These are phyloP conservation scores for Penicillium sp. DNA, from an alignment of 2,329 filamentous ascomycete genomes.

Conservation along the genomic window DNA sequence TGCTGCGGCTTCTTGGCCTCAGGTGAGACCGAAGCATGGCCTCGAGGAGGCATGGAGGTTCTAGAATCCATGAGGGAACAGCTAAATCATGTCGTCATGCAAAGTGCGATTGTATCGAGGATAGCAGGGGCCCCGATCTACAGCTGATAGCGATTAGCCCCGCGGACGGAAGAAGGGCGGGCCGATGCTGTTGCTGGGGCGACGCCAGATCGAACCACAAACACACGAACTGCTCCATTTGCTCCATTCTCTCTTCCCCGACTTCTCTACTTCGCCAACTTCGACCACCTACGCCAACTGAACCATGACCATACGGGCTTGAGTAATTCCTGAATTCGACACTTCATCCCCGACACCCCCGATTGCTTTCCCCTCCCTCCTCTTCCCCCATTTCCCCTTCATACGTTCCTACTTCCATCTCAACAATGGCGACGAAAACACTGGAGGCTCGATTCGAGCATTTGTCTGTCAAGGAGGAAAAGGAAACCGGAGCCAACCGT, in stretches of 20 bases:
- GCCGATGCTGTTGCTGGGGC: slow-evolving; percentile 32
- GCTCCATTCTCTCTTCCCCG: slow-evolving; percentile 10
- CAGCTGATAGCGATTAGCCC: slow-evolving; percentile 31
- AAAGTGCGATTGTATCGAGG: slow-evolving; percentile 5
- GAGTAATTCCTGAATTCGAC: slow-evolving; percentile 1
- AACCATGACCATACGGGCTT: slow-evolving; percentile 16
- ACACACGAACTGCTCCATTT: slow-evolving; percentile 20
- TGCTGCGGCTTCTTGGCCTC: slow-evolving; percentile 52
- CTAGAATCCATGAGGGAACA: slow-evolving; percentile 18
- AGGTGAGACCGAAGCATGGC: slow-evolving; percentile 61
- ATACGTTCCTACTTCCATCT: slow-evolving; percentile 6
- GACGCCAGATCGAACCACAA: slow-evolving; percentile 17
- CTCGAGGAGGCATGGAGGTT: slow-evolving; percentile 34
- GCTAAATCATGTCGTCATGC: slow-evolving; percentile 19
- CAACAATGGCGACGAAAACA: slow-evolving; percentile 71
- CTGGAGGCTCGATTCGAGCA: slow-evolving; percentile 89
- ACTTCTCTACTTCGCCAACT: slow-evolving; percentile 7
- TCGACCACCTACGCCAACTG: background rate
- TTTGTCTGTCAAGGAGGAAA: slow-evolving; percentile 88
- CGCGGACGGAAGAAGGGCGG: slow-evolving; percentile 39
- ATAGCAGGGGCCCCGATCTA: background rate
- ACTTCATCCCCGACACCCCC: background rate
- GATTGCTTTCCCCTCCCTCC: background rate
- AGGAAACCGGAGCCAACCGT: slow-evolving; percentile 63
- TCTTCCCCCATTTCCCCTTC: slow-evolving; percentile 9